A percentile compares a stretch with the other conserved stretches of the same genome.
These are phyloP conservation scores for Cryptococcus amylolentus DNA, from an alignment of 1,284 basidiomycete genomes.

Conservation along the genomic window DNA sequence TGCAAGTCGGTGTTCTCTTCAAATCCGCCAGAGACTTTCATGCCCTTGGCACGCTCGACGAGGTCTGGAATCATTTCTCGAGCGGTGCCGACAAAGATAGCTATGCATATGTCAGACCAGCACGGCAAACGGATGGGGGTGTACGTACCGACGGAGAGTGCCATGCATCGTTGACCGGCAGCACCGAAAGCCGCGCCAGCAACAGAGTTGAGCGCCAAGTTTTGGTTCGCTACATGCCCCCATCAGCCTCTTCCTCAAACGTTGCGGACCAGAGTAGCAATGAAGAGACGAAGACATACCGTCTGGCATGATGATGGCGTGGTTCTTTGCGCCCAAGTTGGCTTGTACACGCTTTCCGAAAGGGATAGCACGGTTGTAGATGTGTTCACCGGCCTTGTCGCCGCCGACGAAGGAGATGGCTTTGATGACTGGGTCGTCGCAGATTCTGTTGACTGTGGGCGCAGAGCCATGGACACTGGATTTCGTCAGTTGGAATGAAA, in stretches of 20 bases:
- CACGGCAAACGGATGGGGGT: neutral
- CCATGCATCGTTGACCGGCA: slow-evolving; percentile 96
- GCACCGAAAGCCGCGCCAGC: slow-evolving; percentile 95
- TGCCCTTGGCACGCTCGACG: slow-evolving; percentile 71
- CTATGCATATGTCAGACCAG: slow-evolving; percentile 7
- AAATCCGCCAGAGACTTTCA: slow-evolving; percentile 87
- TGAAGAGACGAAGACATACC: slow-evolving; percentile 53
- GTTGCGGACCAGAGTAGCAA: neutral
- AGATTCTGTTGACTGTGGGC: slow-evolving; percentile 88
- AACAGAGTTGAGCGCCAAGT: slow-evolving; percentile 87
- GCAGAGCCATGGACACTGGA: slow-evolving; percentile 75
- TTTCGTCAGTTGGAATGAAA: slow-evolving; percentile 29
- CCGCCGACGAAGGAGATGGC: slow-evolving; percentile 98
- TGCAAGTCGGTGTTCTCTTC: slow-evolving; percentile 82
- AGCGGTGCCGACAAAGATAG: slow-evolving; percentile 76
- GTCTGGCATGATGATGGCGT: slow-evolving; percentile 91
- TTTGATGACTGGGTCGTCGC: slow-evolving; percentile 84
- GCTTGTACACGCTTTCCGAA: slow-evolving; percentile 84
- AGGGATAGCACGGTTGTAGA: slow-evolving; percentile 62
- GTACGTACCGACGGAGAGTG: slow-evolving; percentile 73
- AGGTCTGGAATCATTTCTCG: slow-evolving; percentile 83
- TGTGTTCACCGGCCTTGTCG: slow-evolving; percentile 87
- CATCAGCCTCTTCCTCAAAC: neutral
- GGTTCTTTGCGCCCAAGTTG: slow-evolving; percentile 96
- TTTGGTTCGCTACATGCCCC: slow-evolving; percentile 72